Evolutionary conservation across 495 filamentous ascomycete species (phyloP), one percentile per base, ranked within the genome.

Genomic region (Penicillium pancosmium): DNA sequence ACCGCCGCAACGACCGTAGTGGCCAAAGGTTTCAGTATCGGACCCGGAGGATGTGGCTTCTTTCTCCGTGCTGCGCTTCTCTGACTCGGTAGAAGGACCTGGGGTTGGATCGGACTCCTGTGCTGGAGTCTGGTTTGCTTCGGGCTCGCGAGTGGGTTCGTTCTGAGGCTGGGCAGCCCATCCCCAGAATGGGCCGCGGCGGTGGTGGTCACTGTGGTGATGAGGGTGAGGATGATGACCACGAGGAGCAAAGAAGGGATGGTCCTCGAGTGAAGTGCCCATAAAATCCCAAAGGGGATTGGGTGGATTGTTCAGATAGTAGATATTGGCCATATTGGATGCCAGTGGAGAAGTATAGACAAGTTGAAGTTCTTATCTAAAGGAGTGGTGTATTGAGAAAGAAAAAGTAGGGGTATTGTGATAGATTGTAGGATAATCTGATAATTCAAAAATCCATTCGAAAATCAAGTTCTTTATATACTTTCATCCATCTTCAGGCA

Each of bases 231-330:
- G 57, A 61, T 57, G 54, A 41, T 57, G 63, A 34, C 63, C 59
- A 36, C 52, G 61, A 61, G 68, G 68, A 31, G 68, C 63, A 52
- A 73, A 74, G 70, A 76, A 73, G 35, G 75, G 73, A 60, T 76
- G 73, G 27, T 75, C 58, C 52, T 79, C 71, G 7, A 79, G 63
- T 38, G 52, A 54, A 6, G 60, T 60, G 47, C 63, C 54, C 46
- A 74, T 12, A 34, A 69, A 62, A 46, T 77, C 72, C 73, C 74
- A 76, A 51, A 77, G 69, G 5, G 72, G 66, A 57, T 67, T 54
- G 8, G 64, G 59, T n/a, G 59, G 62, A 19, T 72, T 63, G 52
- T 78, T 78, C 60, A 74, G 61, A 55, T 71, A 60, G 50, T 75
- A 70, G 53, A 77, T 66, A 27, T 69, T 69, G 59, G 72, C 64